phyloP scores from a whole-genome alignment of 768 basidiomycete species.

The Psilocybe sp. region DNA sequence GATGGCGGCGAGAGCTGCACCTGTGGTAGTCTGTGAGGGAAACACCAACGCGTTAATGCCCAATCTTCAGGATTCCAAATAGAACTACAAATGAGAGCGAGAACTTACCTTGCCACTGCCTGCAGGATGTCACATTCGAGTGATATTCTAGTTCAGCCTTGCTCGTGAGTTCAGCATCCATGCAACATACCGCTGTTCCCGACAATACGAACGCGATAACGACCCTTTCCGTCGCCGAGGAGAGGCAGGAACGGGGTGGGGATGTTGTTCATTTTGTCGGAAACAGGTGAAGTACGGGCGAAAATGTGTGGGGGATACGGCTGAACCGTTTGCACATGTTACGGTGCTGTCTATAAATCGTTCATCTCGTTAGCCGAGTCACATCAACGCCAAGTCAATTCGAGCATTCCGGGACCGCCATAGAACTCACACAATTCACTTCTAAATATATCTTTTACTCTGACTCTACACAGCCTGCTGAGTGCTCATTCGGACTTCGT shows the following conservation, averaged over 20 bases:
- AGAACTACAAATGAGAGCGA: not conserved
- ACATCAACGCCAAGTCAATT: too few relatives aligned
- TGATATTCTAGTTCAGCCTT: not conserved
- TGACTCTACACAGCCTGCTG: too few relatives aligned
- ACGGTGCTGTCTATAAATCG: too few relatives aligned
- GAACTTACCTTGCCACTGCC: conserved; percentile 13
- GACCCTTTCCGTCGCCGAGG: conserved; percentile 15
- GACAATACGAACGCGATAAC: conserved; percentile 17
- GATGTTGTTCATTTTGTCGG: not conserved
- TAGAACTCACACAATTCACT: too few relatives aligned
- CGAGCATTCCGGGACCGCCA: too few relatives aligned
- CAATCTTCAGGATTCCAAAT: not conserved
- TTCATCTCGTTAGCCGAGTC: too few relatives aligned
- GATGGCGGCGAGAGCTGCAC: conserved; percentile 35
- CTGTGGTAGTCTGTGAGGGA: conserved; percentile 44
- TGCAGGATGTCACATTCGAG: not conserved
- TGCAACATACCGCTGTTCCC: conserved; percentile 19
- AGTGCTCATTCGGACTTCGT: too few relatives aligned
- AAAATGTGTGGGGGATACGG: not conserved
- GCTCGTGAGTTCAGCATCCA: not conserved
- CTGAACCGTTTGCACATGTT: not conserved
- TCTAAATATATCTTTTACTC: too few relatives aligned
- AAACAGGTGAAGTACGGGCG: not conserved
- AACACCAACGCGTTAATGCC: not conserved
- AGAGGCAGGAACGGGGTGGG: conserved; percentile 5